phyloP scores from a whole-genome alignment of 352 stramenopile species.

The Phytophthora multivora region DNA sequence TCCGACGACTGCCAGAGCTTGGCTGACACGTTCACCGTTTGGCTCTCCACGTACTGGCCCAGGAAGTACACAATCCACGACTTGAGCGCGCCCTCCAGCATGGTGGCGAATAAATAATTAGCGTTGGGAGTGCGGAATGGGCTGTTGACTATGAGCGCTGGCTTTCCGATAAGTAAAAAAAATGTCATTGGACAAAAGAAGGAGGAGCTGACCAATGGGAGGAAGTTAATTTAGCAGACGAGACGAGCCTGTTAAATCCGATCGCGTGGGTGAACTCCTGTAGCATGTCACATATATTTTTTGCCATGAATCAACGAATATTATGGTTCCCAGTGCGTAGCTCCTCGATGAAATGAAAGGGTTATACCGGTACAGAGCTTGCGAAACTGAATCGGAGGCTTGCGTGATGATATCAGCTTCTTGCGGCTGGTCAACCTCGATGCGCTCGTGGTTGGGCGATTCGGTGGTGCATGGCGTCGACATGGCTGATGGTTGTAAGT shows the following conservation, averaged over 20 bases:
- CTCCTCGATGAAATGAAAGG: no score
- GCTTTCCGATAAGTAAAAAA: constrained; percentile 23
- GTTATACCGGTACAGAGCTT: no score
- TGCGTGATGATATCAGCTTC: background rate
- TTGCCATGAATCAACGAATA: background rate
- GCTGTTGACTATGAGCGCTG: constrained; percentile 5
- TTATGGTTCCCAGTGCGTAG: background rate
- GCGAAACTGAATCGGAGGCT: background rate
- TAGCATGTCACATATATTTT: constrained; percentile 18
- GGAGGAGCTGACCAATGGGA: constrained; percentile 11
- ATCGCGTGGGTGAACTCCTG: constrained; percentile 8
- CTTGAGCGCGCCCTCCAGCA: constrained; percentile 90
- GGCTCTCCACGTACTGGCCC: constrained; percentile 87
- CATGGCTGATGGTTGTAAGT: constrained; percentile 48
- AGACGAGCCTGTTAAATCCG: constrained; percentile 11
- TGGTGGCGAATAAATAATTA: constrained; percentile 40
- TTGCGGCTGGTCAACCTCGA: constrained; percentile 7
- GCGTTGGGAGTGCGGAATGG: background rate
- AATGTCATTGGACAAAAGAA: constrained; percentile 27
- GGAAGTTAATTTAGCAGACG: background rate
- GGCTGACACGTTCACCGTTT: constrained; percentile 83
- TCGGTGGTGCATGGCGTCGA: constrained; percentile 30
- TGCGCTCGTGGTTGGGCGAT: constrained; percentile 27
- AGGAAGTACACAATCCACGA: constrained; percentile 88
- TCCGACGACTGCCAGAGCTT: constrained; percentile 90